These are phyloP conservation scores for Hygrophorus pudorinus DNA, from an alignment of 768 basidiomycete genomes.

Conservation along the genomic window DNA sequence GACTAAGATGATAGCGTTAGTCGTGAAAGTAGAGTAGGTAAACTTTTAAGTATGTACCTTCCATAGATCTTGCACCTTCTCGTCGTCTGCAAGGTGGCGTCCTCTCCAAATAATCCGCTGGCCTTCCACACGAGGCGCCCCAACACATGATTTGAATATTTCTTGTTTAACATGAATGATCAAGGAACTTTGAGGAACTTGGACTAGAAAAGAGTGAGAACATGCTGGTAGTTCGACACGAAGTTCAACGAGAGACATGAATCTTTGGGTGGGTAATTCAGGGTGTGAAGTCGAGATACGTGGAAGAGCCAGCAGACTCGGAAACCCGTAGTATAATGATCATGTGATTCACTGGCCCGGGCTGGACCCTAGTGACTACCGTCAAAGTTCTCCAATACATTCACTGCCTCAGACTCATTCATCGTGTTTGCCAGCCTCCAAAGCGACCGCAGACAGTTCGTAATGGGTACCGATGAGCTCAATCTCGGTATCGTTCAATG, in stretches of 20 bases:
- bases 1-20: slow-evolving; percentile 26
- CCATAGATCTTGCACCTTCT: slow-evolving; percentile 62
- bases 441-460: no score
- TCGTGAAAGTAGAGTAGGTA: neutral
- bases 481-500: slow-evolving; percentile 48
- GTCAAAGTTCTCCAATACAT: no score
- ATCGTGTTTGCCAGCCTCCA: no score
- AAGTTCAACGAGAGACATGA: slow-evolving; percentile 28
- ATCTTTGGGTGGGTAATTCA: no score
- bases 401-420: no score
- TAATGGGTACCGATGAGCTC: slow-evolving; percentile 27
- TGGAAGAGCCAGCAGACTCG: no score
- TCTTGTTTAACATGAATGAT: slow-evolving; percentile 58
- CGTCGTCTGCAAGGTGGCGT: slow-evolving; percentile 51
- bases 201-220: slow-evolving; percentile 53
- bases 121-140: slow-evolving; percentile 56
- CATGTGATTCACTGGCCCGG: no score
- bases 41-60: slow-evolving; percentile 33
- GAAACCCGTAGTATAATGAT: no score
- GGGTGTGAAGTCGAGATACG: no score
- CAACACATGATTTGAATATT: slow-evolving; percentile 50
- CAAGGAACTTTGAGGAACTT: slow-evolving; percentile 36
- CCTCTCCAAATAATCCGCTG: slow-evolving; percentile 74
- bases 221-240: slow-evolving; percentile 72
- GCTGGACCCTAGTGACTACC: no score